Evolutionary conservation across 1,284 basidiomycete genomes (phyloP), one percentile per base, ranked within the genome.

Genomic region (Moesziomyces sp.): DNA sequence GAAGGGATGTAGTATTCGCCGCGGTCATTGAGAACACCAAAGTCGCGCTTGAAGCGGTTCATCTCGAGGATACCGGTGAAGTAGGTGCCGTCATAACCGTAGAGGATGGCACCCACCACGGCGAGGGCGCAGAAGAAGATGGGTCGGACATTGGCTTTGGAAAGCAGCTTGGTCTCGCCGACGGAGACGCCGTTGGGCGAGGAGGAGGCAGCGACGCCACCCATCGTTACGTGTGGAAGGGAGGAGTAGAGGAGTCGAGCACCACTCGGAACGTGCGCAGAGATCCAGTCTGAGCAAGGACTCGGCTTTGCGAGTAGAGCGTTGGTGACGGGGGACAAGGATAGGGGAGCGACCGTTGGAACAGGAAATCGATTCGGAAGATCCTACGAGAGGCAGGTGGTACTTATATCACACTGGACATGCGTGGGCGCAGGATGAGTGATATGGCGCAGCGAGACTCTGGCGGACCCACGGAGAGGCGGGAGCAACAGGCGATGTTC

Each of bases 61-160:
- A 85, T 85, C 54, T 82, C 85, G 46, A 86, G 79, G 46, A 86
- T 79, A 50, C 84, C 81, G 52, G 63, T 72, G 46, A 78, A 77
- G 50, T 75, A 75, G 35, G 73, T 74, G 34, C 78, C 78, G 58
- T 80, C 78, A 71, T 85, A 85, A 42, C 85, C 85, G 70, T 86
- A 86, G 19, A 85, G 81, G 11, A 81, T 52, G 79, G 80, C 76
- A 71, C 83, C 74, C 58, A 82, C 21, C 60, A 77, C 70, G 43
- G 77, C 77, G 26, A 84, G 79, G 16, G 66, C 52, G 61, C 83
- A 85, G 74, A 82, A 85, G 52, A 82, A 60, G 30, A 84, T 59
- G 24, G 83, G 77, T 35, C 79, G 65, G 28, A 79, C 67, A 52
- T 85, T 84, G 45, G 78, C 76, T 51, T 80, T 79, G 55, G 77